Evolutionary conservation across 2,329 filamentous ascomycete genomes (phyloP).

Genomic region (Escovopsis sp.): DNA sequence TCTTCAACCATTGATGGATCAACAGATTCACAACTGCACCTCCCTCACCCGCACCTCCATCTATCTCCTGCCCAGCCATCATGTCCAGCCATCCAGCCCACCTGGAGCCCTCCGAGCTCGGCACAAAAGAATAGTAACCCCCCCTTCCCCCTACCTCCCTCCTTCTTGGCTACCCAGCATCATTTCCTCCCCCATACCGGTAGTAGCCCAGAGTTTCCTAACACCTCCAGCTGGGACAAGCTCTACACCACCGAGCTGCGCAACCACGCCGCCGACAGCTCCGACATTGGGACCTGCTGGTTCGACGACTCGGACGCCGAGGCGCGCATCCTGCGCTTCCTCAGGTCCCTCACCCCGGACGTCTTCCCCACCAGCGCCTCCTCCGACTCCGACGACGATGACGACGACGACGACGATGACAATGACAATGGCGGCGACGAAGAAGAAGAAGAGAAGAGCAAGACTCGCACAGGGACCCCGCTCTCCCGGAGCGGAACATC

Average conservation of each 20-base stretch:
- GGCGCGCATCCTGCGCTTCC: slow-evolving; percentile 58
- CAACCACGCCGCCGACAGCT: slow-evolving; percentile 57
- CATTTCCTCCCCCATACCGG: no score
- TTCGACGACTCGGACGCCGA: slow-evolving; percentile 90
- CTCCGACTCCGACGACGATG: slow-evolving; percentile 12
- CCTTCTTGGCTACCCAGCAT: no score
- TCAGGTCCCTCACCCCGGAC: slow-evolving; percentile 25
- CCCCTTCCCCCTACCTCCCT: slow-evolving; percentile 2
- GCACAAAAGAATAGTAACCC: slow-evolving; percentile 74
- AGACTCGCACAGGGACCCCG: background rate
- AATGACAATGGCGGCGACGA: slow-evolving; percentile 12
- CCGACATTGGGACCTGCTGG: slow-evolving; percentile 83
- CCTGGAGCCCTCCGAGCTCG: slow-evolving; percentile 64
- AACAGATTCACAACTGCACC: no score
- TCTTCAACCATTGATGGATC: background rate
- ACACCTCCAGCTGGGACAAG: slow-evolving; percentile 65
- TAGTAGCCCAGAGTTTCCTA: no score
- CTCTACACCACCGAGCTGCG: slow-evolving; percentile 57
- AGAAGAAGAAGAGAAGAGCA: background rate
- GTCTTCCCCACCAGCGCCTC: slow-evolving; percentile 1
- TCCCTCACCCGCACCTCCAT: no score
- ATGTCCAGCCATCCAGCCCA: slow-evolving; percentile 36
- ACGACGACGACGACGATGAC: slow-evolving; percentile 8
- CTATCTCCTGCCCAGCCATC: no score
- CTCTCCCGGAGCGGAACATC: slow-evolving; percentile 24